A percentile compares a stretch with the other conserved stretches of the same genome.
These are phyloP conservation scores for Pascua sp. DNA, from an alignment of 1,284 basidiomycete species.

Conservation along the genomic window DNA sequence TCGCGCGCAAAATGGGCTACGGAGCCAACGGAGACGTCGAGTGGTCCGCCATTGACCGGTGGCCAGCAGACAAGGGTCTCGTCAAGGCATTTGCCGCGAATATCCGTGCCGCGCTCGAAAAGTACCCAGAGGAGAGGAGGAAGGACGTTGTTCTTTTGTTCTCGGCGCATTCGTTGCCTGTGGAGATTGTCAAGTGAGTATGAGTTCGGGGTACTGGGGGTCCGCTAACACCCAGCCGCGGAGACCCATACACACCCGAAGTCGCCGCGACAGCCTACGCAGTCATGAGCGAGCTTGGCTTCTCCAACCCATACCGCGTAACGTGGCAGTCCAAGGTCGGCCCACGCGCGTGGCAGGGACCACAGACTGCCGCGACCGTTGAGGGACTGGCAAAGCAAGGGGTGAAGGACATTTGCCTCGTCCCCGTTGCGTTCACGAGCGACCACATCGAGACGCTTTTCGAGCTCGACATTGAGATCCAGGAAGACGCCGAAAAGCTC, in stretches of 20 bases:
- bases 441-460: constrained; percentile 99
- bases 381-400: constrained; percentile 88
- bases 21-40: constrained; percentile 61
- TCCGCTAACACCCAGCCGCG: constrained; percentile 67
- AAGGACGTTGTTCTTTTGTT: constrained; percentile 81
- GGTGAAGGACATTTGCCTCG: constrained; percentile 78
- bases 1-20: constrained; percentile 52
- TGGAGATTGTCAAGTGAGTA: constrained; percentile 83
- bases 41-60: constrained; percentile 98
- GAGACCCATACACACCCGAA: constrained; percentile 94
- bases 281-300: constrained; percentile 78
- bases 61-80: constrained; percentile 92
- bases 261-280: constrained; percentile 89
- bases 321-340: constrained; percentile 99
- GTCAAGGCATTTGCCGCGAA: constrained; percentile 90
- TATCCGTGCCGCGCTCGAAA: constrained; percentile 74
- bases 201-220: background rate
- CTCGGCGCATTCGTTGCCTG: constrained; percentile 95
- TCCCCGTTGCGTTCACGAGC: constrained; percentile 97
- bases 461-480: constrained; percentile 93
- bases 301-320: constrained; percentile 66
- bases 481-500: constrained; percentile 82
- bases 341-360: constrained; percentile 96
- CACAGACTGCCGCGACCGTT: constrained; percentile 87
- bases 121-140: constrained; percentile 68